Conservation (phyloP, 345 rosid genomes). For the Eucalyptus sp. region DNA sequence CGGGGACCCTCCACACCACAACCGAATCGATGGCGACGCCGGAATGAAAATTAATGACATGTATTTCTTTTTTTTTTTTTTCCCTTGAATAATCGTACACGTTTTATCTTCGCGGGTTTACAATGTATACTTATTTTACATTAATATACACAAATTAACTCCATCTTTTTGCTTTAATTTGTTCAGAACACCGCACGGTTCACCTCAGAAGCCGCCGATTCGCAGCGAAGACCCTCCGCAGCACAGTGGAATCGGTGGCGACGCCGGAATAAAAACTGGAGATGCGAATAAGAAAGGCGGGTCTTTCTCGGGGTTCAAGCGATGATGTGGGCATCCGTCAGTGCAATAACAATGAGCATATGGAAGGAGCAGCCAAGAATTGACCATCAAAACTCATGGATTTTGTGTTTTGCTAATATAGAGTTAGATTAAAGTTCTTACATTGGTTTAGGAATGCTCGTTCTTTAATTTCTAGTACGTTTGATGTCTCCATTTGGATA, state of each 20-base stretch:
- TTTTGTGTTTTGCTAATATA: background rate
- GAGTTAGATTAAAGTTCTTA: background rate
- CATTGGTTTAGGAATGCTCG: background rate
- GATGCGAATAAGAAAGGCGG: background rate
- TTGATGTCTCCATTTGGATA: background rate
- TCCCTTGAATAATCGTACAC: background rate
- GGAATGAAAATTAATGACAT: background rate
- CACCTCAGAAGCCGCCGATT: background rate
- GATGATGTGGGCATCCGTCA: background rate
- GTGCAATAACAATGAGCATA: background rate
- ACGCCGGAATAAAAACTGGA: background rate
- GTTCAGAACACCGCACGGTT: background rate
- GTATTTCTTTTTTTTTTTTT: accelerated
- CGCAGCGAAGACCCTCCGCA: background rate
- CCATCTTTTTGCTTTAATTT: background rate
- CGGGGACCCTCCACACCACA: background rate
- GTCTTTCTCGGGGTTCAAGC: background rate
- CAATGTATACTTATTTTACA: background rate
- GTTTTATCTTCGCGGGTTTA: background rate
- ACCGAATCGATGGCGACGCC: accelerated
- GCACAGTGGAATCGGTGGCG: background rate
- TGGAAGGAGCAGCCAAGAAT: background rate
- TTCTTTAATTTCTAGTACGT: background rate
- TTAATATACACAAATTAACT: background rate
- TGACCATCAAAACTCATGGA: background rate